Evolutionary conservation across 2,329 filamentous ascomycete genomes (phyloP), one percentile per base, ranked within the genome.

Genomic region (Nemania sp.): DNA sequence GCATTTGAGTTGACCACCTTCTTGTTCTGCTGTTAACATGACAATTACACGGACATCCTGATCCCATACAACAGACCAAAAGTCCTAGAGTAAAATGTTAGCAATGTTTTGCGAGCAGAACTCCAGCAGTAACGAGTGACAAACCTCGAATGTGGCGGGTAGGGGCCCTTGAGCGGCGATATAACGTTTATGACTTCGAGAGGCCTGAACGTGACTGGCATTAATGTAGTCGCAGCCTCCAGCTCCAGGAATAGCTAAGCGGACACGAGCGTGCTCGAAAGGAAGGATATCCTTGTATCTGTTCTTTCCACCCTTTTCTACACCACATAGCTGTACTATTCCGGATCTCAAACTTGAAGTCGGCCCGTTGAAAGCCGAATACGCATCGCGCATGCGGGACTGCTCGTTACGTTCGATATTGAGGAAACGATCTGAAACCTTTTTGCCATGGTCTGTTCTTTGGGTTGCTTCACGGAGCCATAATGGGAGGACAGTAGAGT

Each of bases 61-160:
- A 73, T 98, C 93, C 95, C 95, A 99, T 32, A 98, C 83, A 11
- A 97, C 90, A 62, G 92, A 94, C 95, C 95, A 99, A 73, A 99
- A 99, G 75, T 99, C 95, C 91, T 95, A 67, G 5, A 35, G 52
- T 34, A 7, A 47, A 51, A 39, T 52, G 71, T 79, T 67, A 78
- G 72, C 42, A 29, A 40, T 20, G 6, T 35, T 46, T 46, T 37
- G 2, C 3, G n/a, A n/a, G 3, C 2, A 13, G 17, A 6, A 2
- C 10, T 5, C 39, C 45, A 11, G 49, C n/a, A n/a, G 34, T 17
- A 57, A 35, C 12, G 18, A 46, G 42, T n/a, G 15, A 78, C 88
- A 81, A 79, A 94, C 91, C 74, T 91, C 88, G 71, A 96, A 97
- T 0, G 95, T 99, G 51, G 91, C 88, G 18, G 95, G 95, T 39